Percentiles rank a stretch among this genome's conserved stretches.
phyloP scores from a whole-genome alignment of 345 rosid species.

The Excoecaria cochinchinensis region DNA sequence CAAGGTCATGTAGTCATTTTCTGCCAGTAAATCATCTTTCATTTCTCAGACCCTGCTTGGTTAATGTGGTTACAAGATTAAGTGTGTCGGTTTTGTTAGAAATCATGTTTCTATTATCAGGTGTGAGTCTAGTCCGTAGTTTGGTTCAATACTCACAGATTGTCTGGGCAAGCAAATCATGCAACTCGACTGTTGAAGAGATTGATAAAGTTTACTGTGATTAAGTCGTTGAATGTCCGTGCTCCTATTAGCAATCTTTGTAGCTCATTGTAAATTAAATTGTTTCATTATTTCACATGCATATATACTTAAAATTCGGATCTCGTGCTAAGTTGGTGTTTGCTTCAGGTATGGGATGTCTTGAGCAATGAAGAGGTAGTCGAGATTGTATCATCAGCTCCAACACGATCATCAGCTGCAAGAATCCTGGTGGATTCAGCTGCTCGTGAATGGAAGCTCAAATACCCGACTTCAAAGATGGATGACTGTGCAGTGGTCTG shows the following conservation, averaged over 20 bases:
- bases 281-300: too few relatives aligned
- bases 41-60: too few relatives aligned
- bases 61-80: background rate
- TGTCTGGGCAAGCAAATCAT: too few relatives aligned
- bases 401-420: constrained; percentile 81
- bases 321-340: background rate
- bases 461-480: constrained; percentile 99
- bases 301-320: too few relatives aligned
- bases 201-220: too few relatives aligned
- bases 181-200: too few relatives aligned
- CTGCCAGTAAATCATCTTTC: too few relatives aligned
- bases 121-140: too few relatives aligned
- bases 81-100: background rate
- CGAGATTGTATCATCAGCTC: constrained; percentile 76
- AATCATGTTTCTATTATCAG: background rate
- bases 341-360: constrained; percentile 93
- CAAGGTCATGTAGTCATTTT: too few relatives aligned
- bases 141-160: too few relatives aligned
- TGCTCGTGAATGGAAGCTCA: constrained; percentile 90
- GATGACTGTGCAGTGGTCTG: constrained; percentile 99
- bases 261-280: background rate
- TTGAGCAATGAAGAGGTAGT: constrained; percentile 97
- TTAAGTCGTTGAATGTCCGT: too few relatives aligned
- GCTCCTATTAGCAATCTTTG: too few relatives aligned
- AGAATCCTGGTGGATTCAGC: constrained; percentile 83